Evolutionary conservation across 768 basidiomycete genomes (phyloP), one percentile per base, ranked within the genome.

Genomic region (Pholiota molesta): DNA sequence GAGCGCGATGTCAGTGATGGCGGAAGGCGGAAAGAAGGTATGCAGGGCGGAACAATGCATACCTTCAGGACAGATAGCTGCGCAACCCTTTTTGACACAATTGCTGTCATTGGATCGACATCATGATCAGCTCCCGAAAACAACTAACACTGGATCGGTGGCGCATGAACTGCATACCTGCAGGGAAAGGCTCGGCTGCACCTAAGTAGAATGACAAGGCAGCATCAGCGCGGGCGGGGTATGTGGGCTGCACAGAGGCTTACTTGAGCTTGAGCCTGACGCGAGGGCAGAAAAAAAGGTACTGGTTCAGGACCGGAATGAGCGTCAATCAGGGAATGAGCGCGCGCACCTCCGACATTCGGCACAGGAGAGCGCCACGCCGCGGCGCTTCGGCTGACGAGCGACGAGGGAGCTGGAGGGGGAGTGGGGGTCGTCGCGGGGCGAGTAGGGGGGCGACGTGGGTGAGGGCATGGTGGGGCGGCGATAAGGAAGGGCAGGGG

Each of bases 21-120:
- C 45, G 57, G 31, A 58, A 58, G 57, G 63, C 39, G 52, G 55
- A 59, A 59, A 55, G 55, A 29, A 57, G 40, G 52, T 59, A 61
- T 52, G 62, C 35, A 57, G 57, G 60, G 59, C 61, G 59, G 58
- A 52, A 59, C 17, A 53, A 55, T 14, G 60, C 72, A 53, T 55
- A 84, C 85, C 87, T 67, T 88, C 83, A 5, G 88, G 88, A 72
- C 89, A 91, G 52, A 91, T 90, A 3, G 86, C 81, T 10, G 77
- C 74, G 60, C 82, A 83, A 59, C 83, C 84, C 68, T 85, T 84
- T 75, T 86, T 86, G 60, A 82, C 81, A 59, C 84, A 86, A 65
- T 84, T 85, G 62, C 82, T 84, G 65, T 52, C 51, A 49, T n/a
- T 62, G 53, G 28, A 67, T 47, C 55, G 55, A 52, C 53, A 53